These are phyloP conservation scores for Gastroboletus turbinatus DNA, from an alignment of 1,284 basidiomycete genomes.

Conservation along the genomic window DNA sequence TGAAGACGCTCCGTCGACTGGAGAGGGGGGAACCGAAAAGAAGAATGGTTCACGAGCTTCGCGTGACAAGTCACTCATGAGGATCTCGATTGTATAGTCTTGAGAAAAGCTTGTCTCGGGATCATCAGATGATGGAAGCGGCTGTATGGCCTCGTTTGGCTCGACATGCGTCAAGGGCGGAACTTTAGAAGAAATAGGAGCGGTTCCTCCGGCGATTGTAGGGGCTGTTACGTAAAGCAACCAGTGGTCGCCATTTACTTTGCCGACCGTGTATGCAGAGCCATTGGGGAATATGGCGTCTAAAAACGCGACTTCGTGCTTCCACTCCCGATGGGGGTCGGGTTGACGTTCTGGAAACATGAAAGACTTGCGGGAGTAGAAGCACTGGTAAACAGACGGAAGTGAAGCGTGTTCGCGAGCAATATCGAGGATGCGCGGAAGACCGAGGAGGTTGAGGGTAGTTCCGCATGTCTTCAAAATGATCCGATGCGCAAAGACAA, in stretches of 20 bases:
- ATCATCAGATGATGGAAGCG: constrained; percentile 15
- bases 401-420: constrained; percentile 78
- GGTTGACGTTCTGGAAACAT: constrained; percentile 98
- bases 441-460: constrained; percentile 93
- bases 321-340: constrained; percentile 95
- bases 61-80: constrained; percentile 93
- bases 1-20: constrained; percentile 31
- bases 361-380: constrained; percentile 98
- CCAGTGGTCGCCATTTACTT: constrained; percentile 99
- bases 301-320: constrained; percentile 88
- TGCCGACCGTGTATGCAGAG: constrained; percentile 95
- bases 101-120: constrained; percentile 34
- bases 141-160: constrained; percentile 7
- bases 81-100: constrained; percentile 97
- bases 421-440: constrained; percentile 91
- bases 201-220: constrained; percentile 33
- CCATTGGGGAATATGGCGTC: constrained; percentile 88
- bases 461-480: constrained; percentile 99
- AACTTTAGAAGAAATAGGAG: constrained; percentile 23
- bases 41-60: constrained; percentile 80
- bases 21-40: constrained; percentile 45
- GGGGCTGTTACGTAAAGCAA: constrained; percentile 88
- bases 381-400: constrained; percentile 79
- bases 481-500: constrained; percentile 93
- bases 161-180: constrained; percentile 11